phyloP scores from a whole-genome alignment of 2,329 filamentous ascomycete genomes.

The Claviceps humidiphila region DNA sequence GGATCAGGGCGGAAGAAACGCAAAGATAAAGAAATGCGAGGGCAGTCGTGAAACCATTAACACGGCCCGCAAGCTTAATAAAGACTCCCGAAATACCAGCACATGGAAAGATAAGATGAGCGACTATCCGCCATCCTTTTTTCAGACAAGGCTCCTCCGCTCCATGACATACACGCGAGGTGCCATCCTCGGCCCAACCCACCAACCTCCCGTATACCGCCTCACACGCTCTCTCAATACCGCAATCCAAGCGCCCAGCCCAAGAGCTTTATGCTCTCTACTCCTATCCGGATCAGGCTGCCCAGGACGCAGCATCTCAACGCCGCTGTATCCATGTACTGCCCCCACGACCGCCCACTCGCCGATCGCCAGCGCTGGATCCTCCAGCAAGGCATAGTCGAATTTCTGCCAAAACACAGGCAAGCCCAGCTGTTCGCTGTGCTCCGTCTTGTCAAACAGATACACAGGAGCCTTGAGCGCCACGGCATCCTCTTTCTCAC shows the following conservation, averaged over 20 bases:
- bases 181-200: constrained; percentile 49
- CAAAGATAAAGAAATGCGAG: too few species aligned
- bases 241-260: constrained; percentile 29
- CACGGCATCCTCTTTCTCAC: too few species aligned
- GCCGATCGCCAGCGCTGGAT: constrained; percentile 31
- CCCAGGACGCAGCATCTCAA: constrained; percentile 43
- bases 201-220: constrained; percentile 44
- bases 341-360: constrained; percentile 44
- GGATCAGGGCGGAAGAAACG: too few species aligned
- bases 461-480: constrained; percentile 15
- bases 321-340: constrained; percentile 43
- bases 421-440: constrained; percentile 26
- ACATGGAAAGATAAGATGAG: too few species aligned
- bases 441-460: constrained; percentile 52
- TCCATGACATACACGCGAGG: constrained; percentile 40
- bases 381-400: constrained; percentile 48
- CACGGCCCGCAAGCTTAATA: too few species aligned
- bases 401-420: constrained; percentile 49
- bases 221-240: constrained; percentile 28
- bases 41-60: too few species aligned
- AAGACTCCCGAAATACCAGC: too few species aligned
- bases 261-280: constrained; percentile 23
- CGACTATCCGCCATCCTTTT: background rate
- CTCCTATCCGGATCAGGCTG: constrained; percentile 1
- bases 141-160: constrained; percentile 8